These are phyloP conservation scores for Citrus glauca DNA, from an alignment of 345 rosid species.

Conservation along the genomic window DNA sequence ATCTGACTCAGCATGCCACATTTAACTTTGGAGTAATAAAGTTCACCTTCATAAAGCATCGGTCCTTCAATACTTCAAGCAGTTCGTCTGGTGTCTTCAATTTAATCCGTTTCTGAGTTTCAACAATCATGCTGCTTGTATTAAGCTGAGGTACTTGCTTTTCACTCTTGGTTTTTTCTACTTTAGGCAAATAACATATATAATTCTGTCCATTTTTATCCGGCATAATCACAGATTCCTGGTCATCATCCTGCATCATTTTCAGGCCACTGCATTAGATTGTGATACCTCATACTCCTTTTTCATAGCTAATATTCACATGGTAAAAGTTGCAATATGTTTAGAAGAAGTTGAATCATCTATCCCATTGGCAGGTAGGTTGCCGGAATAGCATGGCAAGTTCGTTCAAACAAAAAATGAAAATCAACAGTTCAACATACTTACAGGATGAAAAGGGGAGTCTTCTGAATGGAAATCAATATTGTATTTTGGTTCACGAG, in stretches of 20 bases:
- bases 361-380: background rate
- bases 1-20: background rate
- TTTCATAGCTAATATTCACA: background rate
- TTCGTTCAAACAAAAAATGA: background rate
- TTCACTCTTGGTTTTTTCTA: constrained; percentile 53
- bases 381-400: background rate
- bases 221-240: constrained; percentile 67
- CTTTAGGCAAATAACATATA: constrained; percentile 80
- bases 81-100: constrained; percentile 91
- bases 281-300: background rate
- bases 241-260: constrained; percentile 61
- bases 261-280: background rate
- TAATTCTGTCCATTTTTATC: constrained; percentile 58
- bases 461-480: constrained; percentile 69
- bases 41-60: constrained; percentile 64
- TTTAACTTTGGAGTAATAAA: background rate
- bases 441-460: constrained; percentile 78
- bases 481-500: constrained; percentile 78
- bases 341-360: background rate
- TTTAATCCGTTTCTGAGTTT: constrained; percentile 60
- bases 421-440: constrained; percentile 13
- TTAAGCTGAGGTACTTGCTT: constrained; percentile 48
- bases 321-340: background rate
- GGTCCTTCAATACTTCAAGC: constrained; percentile 59
- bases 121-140: constrained; percentile 71